A percentile compares a stretch with the other conserved stretches of the same genome.
These are phyloP conservation scores for Rutstroemia sp. DNA, from an alignment of 2,329 filamentous ascomycete species.

Conservation along the genomic window DNA sequence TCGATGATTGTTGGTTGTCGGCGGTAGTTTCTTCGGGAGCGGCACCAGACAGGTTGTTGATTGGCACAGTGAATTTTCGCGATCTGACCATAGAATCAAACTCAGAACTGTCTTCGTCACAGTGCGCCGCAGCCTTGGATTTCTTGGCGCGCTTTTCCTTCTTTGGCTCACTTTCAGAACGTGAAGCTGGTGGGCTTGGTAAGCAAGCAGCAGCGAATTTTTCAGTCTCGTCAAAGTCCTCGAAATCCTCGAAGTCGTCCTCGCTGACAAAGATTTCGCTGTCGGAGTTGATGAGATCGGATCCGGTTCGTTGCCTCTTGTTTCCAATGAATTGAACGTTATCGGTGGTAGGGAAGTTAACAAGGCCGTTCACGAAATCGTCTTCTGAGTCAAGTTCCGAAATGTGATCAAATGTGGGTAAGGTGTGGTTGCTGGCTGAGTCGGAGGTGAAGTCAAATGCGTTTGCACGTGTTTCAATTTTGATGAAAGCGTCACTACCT, in stretches of 20 bases:
- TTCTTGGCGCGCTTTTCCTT: constrained; percentile 52
- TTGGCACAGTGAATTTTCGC: constrained; percentile 29
- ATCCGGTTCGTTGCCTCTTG: constrained; percentile 66
- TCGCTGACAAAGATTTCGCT: constrained; percentile 72
- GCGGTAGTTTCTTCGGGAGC: constrained; percentile 23
- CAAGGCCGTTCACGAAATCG: constrained; percentile 69
- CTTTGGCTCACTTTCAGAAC: constrained; percentile 42
- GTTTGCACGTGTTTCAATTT: constrained; percentile 40
- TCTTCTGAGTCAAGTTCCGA: constrained; percentile 89
- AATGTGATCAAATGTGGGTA: constrained; percentile 75
- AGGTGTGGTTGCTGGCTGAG: constrained; percentile 42
- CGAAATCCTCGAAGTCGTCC: constrained; percentile 68
- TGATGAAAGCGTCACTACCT: constrained; percentile 20
- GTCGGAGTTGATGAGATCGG: constrained; percentile 58
- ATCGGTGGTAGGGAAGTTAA: constrained; percentile 55
- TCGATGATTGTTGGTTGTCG: constrained; percentile 23
- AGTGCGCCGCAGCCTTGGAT: constrained; percentile 38
- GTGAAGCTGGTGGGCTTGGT: constrained; percentile 53
- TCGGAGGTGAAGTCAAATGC: constrained; percentile 37
- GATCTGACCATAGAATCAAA: constrained; percentile 30
- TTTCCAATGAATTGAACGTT: constrained; percentile 53
- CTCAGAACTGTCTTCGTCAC: constrained; percentile 29
- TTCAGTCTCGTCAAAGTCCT: constrained; percentile 65
- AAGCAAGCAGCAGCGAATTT: constrained; percentile 53
- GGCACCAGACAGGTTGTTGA: constrained; percentile 26